Base-by-base conservation (phyloP, 306 rosid species). In the Psophocarpus tetragonolobus region DNA sequence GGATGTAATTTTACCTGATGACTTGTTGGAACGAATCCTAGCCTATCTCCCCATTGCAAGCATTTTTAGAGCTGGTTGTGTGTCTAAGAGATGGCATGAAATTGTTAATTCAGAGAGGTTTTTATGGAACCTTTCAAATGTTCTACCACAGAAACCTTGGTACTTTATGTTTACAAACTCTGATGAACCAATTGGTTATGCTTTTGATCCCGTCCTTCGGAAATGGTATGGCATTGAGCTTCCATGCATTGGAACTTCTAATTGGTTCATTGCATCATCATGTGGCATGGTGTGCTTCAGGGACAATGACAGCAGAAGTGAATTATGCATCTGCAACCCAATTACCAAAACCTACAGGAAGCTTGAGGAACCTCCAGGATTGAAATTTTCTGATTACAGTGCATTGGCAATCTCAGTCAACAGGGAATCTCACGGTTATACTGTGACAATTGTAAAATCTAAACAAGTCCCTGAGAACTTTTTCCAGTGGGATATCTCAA, bases 121-220 rank as follows among this genome's bases (percentile, higher is more conserved):
- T 81, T 29, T 91, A 24, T 88, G 92, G 90, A 88, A 82, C 87
- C 83, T 84, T 81, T 88, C 98, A 0, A 81, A 80, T 12, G 75
- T 84, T 48, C 75, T 79, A 7, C 81, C 91, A 0, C 96, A 90
- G 54, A 94, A 90, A 56, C 97, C 98, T 23, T 94, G 98, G 98
- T 94, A 94, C 76, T 91, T 86, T 71, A 94, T 94, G 98, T 94
- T 94, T 82, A 94, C 96, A 4, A 87, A 88, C 85, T 88, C 89
- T 35, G 87, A 84, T 61, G 98, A 91, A 53, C 87, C 98, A 26
- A 27, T 7, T 12, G 96, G 96, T 70, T 76, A 90, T 85, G 93
- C 98, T 63, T 94, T 83, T 75, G 98, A 94, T 73, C 94, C 97
- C 1, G 77, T 87, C 65, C 90, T 90, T 77, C 84, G 91, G 62